These are phyloP conservation scores for Chlorella vulgaris DNA, from an alignment of 139 green algal species.

Conservation along the genomic window DNA sequence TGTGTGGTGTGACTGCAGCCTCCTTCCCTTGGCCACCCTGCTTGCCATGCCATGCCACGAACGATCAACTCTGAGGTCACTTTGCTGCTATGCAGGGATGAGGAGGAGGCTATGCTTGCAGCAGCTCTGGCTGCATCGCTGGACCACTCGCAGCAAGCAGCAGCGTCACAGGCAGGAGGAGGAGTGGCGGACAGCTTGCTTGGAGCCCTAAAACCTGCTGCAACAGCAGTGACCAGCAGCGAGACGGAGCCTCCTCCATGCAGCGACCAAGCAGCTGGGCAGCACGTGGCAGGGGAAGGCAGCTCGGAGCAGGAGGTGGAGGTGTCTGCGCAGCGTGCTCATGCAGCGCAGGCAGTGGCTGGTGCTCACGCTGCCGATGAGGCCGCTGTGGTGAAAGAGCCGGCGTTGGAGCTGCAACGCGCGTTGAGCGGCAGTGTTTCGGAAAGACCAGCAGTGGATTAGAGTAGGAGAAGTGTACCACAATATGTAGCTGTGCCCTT, in stretches of 20 bases:
- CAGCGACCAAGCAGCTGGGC: too few relatives aligned
- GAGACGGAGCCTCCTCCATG: too few relatives aligned
- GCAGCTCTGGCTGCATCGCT: conserved; percentile 44
- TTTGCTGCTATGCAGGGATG: too few relatives aligned
- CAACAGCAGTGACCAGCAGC: too few relatives aligned
- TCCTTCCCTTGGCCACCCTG: too few relatives aligned
- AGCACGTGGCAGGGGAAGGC: not conserved
- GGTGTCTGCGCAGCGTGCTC: not conserved
- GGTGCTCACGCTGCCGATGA: not conserved
- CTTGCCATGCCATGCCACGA: too few relatives aligned
- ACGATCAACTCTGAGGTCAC: too few relatives aligned
- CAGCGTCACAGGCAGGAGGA: not conserved
- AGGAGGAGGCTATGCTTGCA: conserved; percentile 46
- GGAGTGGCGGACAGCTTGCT: too few relatives aligned
- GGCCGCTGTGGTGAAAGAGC: not conserved
- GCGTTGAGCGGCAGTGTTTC: not conserved
- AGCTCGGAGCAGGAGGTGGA: not conserved
- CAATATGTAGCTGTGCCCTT: too few relatives aligned
- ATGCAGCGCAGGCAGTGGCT: not conserved
- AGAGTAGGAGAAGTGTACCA: too few relatives aligned
- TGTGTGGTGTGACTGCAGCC: too few relatives aligned
- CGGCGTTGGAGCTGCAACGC: not conserved
- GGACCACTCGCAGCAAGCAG: not conserved
- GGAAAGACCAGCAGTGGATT: not conserved
- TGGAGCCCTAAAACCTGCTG: too few relatives aligned